A percentile compares a stretch with the other conserved stretches of the same genome.
Conservation (phyloP, 2,329 filamentous ascomycete genomes). For the Amylocarpus encephaloides region DNA sequence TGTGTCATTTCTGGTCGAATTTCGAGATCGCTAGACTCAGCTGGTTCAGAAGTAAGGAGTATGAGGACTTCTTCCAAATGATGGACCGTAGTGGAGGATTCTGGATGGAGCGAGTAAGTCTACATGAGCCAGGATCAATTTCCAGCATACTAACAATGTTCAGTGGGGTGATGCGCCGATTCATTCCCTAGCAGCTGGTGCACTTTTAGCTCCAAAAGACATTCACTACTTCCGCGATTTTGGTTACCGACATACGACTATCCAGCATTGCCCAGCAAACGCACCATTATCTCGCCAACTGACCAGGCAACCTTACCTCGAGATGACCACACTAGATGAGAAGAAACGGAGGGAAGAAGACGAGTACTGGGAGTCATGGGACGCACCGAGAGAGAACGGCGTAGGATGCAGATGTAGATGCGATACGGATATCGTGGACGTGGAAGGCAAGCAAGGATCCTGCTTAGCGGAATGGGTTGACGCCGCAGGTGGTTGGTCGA, state of each 20-base stretch:
- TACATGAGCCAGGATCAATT: slow-evolving; percentile 4
- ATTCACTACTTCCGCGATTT: slow-evolving; percentile 99
- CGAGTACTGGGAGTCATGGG: slow-evolving; percentile 88
- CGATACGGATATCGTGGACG: slow-evolving; percentile 94
- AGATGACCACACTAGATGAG: slow-evolving; percentile 73
- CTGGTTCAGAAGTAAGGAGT: slow-evolving; percentile 96
- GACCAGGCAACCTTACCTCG: slow-evolving; percentile 70
- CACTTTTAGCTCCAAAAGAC: slow-evolving; percentile 71
- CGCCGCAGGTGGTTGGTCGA: slow-evolving; percentile 86
- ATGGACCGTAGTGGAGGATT: slow-evolving; percentile 98
- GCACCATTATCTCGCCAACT: slow-evolving; percentile 76
- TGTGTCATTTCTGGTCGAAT: slow-evolving; percentile 99
- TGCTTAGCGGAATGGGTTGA: slow-evolving; percentile 96
- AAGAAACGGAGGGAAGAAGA: slow-evolving; percentile 87
- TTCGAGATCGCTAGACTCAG: slow-evolving; percentile 94
- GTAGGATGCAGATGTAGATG: slow-evolving; percentile 95
- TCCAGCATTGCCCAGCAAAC: slow-evolving; percentile 96
- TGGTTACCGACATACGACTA: slow-evolving; percentile 96
- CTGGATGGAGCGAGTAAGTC: slow-evolving; percentile 91
- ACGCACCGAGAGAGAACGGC: slow-evolving; percentile 86
- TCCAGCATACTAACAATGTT: slow-evolving; percentile 17
- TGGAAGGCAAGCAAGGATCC: slow-evolving; percentile 94
- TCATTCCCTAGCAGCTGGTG: slow-evolving; percentile 91
- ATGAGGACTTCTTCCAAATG: slow-evolving; percentile 97
- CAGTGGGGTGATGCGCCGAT: slow-evolving; percentile 99